Evolutionary conservation across 495 filamentous ascomycete genomes (phyloP), one percentile per base, ranked within the genome.

Genomic region (Penicillium taxi): DNA sequence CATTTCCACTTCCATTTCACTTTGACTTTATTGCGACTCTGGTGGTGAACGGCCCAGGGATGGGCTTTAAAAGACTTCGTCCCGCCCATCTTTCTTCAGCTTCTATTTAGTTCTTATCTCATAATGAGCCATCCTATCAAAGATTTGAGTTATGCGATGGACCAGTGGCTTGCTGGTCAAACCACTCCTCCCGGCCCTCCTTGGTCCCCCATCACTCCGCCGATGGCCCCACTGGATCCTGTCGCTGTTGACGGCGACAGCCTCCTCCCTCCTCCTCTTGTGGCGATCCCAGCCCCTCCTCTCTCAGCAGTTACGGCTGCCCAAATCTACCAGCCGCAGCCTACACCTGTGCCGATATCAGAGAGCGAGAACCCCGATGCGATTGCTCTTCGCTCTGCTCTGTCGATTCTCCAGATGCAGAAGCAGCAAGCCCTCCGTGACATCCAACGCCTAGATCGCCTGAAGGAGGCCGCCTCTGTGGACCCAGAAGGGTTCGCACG

Each of bases 351-450:
- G 9, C 80, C 86, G 8, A 78, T 94, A 48, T 74, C 76, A 37
- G 81, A 86, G 55, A 80, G 78, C 44, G 69, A 75, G 32, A 93
- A 93, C 48, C 77, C 85, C 4, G 88, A 95, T 64, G 86, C 79
- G 1, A 80, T 93, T 15, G 88, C 88, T 3, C 67, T 95, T 18
- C 75, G 79, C 24, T 79, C 80, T 14, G 81, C 87, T 3, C 83
- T 94, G 46, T 77, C 80, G 3, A 79, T 93, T 29, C 66, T 95
- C 21, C 84, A 90, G 63, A 62, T 91, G 28, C 88, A 95, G 61
- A 81, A 80, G 30, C 73, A 79, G 44, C 83, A 83, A 55, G 80
- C 80, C 11, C 52, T 74, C n/a, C 67, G 69, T 13, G 86, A 94
- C 56, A 76, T 94, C 26, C 67, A 67, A 40, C 59, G 67, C 1